phyloP scores from a whole-genome alignment of 1,284 basidiomycete genomes.

The Blastosporella zonata region DNA sequence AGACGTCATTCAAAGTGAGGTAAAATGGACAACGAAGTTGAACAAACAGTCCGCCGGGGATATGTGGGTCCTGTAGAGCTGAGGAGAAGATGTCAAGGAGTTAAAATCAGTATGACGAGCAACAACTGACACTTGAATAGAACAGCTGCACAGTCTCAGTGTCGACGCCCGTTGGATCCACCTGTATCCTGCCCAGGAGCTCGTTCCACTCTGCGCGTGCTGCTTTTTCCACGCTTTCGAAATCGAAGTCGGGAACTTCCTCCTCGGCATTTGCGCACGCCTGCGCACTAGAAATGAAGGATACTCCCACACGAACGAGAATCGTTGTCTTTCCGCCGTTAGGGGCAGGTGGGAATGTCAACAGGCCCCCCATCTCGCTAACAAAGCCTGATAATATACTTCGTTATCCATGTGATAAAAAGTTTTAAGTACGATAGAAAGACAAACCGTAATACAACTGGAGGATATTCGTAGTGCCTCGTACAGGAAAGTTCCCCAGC shows the following conservation, averaged over 20 bases:
- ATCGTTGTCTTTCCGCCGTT: slow-evolving; percentile 28
- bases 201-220: slow-evolving; percentile 44
- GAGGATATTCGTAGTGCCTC: slow-evolving; percentile 40
- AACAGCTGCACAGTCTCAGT: slow-evolving; percentile 40
- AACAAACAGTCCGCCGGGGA: slow-evolving; percentile 61
- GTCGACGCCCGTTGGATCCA: slow-evolving; percentile 37
- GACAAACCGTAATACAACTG: slow-evolving; percentile 47
- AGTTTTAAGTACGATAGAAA: background rate
- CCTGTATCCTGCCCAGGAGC: slow-evolving; percentile 35
- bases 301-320: slow-evolving; percentile 44
- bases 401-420: background rate
- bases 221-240: slow-evolving; percentile 35
- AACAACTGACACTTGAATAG: slow-evolving; percentile 49
- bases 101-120: slow-evolving; percentile 30
- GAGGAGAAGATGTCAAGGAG: background rate
- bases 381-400: slow-evolving; percentile 27
- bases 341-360: slow-evolving; percentile 41
- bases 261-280: slow-evolving; percentile 47
- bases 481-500: slow-evolving; percentile 48
- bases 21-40: slow-evolving; percentile 30
- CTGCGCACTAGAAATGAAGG: slow-evolving; percentile 39
- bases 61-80: slow-evolving; percentile 66
- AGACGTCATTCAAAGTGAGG: background rate
- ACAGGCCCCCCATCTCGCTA: slow-evolving; percentile 41
- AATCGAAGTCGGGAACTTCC: slow-evolving; percentile 45